Conservation (phyloP, 306 rosid genomes). For the Corylus heterophylla region DNA sequence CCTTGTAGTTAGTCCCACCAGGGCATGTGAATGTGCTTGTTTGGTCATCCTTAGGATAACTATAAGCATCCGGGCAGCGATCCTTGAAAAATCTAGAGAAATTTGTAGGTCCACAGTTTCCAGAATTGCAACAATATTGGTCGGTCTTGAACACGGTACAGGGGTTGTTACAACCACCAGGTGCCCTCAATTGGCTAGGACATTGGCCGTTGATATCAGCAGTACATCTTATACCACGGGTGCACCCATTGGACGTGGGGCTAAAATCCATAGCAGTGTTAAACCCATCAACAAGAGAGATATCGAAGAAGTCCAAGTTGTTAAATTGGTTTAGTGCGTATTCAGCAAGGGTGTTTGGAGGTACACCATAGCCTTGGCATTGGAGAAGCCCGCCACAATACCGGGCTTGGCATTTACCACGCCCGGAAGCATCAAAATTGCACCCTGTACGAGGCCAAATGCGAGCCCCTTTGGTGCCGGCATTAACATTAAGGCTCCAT, state of each 20-base stretch:
- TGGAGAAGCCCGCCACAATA: slow-evolving; percentile 49
- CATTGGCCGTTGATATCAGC: slow-evolving; percentile 53
- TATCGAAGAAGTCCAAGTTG: slow-evolving; percentile 51
- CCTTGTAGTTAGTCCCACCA: slow-evolving; percentile 42
- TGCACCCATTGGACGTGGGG: slow-evolving; percentile 36
- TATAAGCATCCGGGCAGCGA: slow-evolving; percentile 49
- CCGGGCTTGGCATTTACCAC: slow-evolving; percentile 45
- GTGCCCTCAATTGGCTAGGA: slow-evolving; percentile 37
- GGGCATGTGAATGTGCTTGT: slow-evolving; percentile 50
- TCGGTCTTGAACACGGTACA: slow-evolving; percentile 44
- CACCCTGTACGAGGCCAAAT: slow-evolving; percentile 83
- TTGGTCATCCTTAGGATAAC: slow-evolving; percentile 56
- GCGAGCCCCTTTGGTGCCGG: slow-evolving; percentile 44
- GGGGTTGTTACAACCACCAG: slow-evolving; percentile 55
- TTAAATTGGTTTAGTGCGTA: slow-evolving; percentile 44
- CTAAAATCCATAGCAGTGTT: slow-evolving; percentile 41
- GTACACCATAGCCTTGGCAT: slow-evolving; percentile 43
- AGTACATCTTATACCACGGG: slow-evolving; percentile 35
- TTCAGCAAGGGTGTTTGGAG: slow-evolving; percentile 67
- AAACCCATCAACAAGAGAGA: slow-evolving; percentile 56
- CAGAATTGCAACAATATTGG: slow-evolving; percentile 43
- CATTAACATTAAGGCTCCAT: slow-evolving; percentile 39
- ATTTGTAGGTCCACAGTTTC: slow-evolving; percentile 38
- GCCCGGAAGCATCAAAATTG: slow-evolving; percentile 37
- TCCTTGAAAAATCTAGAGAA: slow-evolving; percentile 51